These are phyloP conservation scores for Claviceps maximensis DNA, from an alignment of 2,329 filamentous ascomycete genomes.

Conservation along the genomic window DNA sequence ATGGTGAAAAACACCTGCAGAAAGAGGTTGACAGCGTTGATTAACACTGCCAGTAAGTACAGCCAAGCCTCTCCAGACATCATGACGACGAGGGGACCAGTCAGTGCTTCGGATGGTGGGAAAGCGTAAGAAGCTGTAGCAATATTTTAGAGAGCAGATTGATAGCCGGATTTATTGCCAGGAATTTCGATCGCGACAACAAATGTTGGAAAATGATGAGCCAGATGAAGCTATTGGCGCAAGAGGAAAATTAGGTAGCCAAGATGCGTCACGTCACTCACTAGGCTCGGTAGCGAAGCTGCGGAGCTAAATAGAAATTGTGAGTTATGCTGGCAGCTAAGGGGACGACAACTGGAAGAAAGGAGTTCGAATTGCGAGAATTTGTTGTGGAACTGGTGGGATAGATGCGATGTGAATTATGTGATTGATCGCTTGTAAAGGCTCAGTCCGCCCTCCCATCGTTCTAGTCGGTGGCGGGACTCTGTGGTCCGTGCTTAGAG, in stretches of 20 bases:
- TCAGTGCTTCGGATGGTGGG: not conserved
- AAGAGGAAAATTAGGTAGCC: not conserved
- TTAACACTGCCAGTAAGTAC: slow-evolving; percentile 92
- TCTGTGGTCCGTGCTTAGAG: not conserved
- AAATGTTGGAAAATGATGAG: not conserved
- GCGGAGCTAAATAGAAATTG: not conserved
- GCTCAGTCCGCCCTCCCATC: not conserved
- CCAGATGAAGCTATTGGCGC: not conserved
- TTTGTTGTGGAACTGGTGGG: slow-evolving; percentile 8
- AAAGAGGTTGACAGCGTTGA: slow-evolving; percentile 99
- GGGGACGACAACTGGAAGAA: not conserved
- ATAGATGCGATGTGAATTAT: not conserved
- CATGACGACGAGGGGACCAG: slow-evolving; percentile 13
- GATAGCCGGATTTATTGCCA: not conserved
- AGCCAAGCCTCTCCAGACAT: slow-evolving; percentile 99
- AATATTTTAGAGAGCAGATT: not conserved
- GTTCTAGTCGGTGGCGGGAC: not conserved
- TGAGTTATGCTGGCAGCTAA: not conserved
- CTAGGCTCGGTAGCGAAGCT: not conserved
- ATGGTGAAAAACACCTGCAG: slow-evolving; percentile 99
- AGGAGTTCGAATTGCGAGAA: slow-evolving; percentile 1
- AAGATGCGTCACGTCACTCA: not conserved
- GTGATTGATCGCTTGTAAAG: not conserved
- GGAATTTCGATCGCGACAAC: not conserved
- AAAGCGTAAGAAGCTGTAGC: not conserved